Conservation (phyloP, 2,329 filamentous ascomycete genomes). For the Cyclaneusma minus region DNA sequence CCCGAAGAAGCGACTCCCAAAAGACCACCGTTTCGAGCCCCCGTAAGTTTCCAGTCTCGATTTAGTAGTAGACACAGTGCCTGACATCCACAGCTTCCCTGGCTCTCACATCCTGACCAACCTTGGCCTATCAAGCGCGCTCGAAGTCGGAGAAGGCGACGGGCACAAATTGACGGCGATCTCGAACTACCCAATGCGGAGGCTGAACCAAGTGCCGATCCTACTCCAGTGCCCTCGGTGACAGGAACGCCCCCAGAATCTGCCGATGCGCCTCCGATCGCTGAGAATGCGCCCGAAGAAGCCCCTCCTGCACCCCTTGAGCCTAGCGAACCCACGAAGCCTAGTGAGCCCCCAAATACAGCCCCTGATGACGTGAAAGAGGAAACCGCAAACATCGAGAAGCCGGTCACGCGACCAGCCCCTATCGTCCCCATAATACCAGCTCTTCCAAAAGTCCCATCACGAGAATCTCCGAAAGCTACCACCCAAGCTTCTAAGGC, state of each 20-base stretch:
- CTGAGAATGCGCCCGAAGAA: slow-evolving; percentile 22
- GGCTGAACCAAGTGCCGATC: slow-evolving; percentile 6
- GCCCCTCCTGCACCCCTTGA: too few species aligned
- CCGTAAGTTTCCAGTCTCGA: slow-evolving; percentile 26
- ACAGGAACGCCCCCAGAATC: slow-evolving; percentile 24
- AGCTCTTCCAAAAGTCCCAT: slow-evolving; percentile 15
- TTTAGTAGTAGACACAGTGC: slow-evolving; percentile 13
- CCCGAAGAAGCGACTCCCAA: slow-evolving; percentile 8
- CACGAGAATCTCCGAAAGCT: slow-evolving; percentile 17
- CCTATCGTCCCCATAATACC: slow-evolving; percentile 17
- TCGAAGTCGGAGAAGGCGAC: slow-evolving; percentile 26
- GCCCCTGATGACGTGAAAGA: slow-evolving; percentile 31
- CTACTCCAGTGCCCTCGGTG: slow-evolving; percentile 8
- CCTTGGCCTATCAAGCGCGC: slow-evolving; percentile 30
- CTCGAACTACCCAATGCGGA: slow-evolving; percentile 8
- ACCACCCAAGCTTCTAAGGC: slow-evolving; percentile 15
- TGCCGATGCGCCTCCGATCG: slow-evolving; percentile 30
- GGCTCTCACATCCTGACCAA: slow-evolving; percentile 34
- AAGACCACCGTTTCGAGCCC: slow-evolving; percentile 27
- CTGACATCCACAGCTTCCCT: slow-evolving; percentile 32
- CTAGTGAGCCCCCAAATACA: too few species aligned
- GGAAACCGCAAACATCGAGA: slow-evolving; percentile 38
- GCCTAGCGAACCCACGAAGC: too few species aligned
- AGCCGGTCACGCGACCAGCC: too few species aligned
- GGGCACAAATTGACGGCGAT: too few species aligned